phyloP scores from a whole-genome alignment of 768 basidiomycete species.

The Boletellus sp. region DNA sequence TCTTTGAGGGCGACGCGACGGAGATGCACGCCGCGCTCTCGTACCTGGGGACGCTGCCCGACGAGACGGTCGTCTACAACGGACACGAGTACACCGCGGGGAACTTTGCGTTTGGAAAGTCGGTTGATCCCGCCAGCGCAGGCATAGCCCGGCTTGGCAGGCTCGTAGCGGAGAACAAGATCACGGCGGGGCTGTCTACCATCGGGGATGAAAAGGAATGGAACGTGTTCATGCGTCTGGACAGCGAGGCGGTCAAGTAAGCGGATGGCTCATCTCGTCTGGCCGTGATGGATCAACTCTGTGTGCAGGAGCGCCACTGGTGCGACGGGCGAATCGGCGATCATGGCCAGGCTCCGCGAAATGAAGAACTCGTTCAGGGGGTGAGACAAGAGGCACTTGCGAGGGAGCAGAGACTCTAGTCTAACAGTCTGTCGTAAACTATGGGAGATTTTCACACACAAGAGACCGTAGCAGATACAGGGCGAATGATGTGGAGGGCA shows the following conservation, averaged over 20 bases:
- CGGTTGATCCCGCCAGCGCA: conserved; percentile 59
- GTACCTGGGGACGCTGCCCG: conserved; percentile 68
- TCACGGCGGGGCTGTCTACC: conserved; percentile 79
- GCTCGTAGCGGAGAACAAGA: conserved; percentile 53
- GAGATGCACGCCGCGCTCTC: conserved; percentile 79
- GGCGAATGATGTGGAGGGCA: not conserved
- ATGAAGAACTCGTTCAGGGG: conserved; percentile 83
- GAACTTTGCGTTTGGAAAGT: conserved; percentile 67
- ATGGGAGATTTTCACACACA: no score
- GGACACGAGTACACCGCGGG: conserved; percentile 91
- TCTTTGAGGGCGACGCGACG: conserved; percentile 82
- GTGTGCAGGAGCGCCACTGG: conserved; percentile 47
- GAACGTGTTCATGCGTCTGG: conserved; percentile 92
- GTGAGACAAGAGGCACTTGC: conserved; percentile 33
- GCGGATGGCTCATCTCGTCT: conserved; percentile 20
- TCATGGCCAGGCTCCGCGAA: conserved; percentile 74
- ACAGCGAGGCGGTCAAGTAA: conserved; percentile 59
- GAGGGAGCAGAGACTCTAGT: no score
- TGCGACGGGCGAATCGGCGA: conserved; percentile 39
- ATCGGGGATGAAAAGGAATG: conserved; percentile 92
- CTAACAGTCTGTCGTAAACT: no score
- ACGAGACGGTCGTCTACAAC: conserved; percentile 76
- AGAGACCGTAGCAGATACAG: not conserved
- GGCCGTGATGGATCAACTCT: not conserved
- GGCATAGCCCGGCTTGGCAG: conserved; percentile 57